Percentiles rank a stretch among this genome's conserved stretches.
Evolutionary conservation across 345 rosid genomes (phyloP).

Genomic region (Dipteronia sinensis): DNA sequence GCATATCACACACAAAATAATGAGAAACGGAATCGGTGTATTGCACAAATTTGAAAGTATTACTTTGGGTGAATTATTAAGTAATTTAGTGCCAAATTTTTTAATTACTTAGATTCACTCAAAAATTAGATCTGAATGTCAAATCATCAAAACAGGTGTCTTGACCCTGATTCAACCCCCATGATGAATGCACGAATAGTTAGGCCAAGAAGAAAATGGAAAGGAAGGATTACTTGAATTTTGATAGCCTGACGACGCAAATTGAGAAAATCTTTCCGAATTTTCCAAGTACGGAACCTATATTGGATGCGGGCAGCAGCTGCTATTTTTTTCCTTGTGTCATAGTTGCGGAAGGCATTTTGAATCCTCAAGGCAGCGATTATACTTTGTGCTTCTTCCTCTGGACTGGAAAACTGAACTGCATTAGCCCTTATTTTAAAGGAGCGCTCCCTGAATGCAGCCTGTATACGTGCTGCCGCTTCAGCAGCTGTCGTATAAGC

Average conservation of each 20-base stretch:
- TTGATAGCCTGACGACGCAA: conserved; percentile 74
- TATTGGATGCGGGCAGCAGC: conserved; percentile 87
- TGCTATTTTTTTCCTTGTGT: conserved; percentile 63
- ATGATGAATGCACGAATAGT: not conserved
- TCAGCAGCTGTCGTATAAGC: conserved; percentile 89
- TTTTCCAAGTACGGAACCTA: conserved; percentile 89
- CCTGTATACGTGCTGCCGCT: conserved; percentile 90
- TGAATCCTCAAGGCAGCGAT: conserved; percentile 96
- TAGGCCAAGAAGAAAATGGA: conserved; percentile 3
- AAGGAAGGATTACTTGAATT: conserved; percentile 69
- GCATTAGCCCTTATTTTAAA: conserved; percentile 54
- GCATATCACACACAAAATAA: not conserved
- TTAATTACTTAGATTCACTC: not conserved
- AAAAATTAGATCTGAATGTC: not conserved
- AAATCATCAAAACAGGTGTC: not conserved
- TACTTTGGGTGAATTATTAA: no score
- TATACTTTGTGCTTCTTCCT: conserved; percentile 70
- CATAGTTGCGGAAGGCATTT: conserved; percentile 83
- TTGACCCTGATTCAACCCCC: not conserved
- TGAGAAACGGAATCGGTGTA: not conserved
- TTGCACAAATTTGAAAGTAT: not conserved
- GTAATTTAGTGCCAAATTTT: not conserved
- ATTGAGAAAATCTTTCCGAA: conserved; percentile 64
- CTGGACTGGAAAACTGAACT: conserved; percentile 45
- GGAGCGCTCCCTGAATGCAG: conserved; percentile 84